Evolutionary conservation across 1,139 yeast species (phyloP).

Genomic region (Suhomyces chickasaworum): DNA sequence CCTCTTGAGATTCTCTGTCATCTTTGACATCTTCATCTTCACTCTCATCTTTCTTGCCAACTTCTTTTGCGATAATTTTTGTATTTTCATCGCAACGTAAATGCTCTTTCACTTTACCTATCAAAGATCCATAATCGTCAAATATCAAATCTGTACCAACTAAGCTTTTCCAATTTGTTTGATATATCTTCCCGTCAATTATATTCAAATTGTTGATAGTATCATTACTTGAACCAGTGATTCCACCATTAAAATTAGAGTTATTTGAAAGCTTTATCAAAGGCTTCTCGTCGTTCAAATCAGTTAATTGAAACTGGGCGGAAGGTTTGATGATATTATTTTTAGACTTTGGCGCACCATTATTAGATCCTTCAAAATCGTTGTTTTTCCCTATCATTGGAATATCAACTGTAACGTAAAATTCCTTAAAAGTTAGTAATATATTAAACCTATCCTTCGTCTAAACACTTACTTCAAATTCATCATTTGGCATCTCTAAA

Average conservation of each 20-base stretch:
- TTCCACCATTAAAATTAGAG: constrained; percentile 11
- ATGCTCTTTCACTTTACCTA: constrained; percentile 48
- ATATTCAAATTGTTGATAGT: constrained; percentile 34
- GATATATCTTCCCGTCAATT: constrained; percentile 55
- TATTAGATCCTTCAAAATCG: constrained; percentile 17
- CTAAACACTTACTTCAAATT: constrained; percentile 41
- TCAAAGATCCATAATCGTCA: constrained; percentile 57
- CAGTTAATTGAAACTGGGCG: constrained; percentile 45
- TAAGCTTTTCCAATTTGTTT: constrained; percentile 75
- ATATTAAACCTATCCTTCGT: constrained; percentile 7
- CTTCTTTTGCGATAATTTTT: constrained; percentile 25
- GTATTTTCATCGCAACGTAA: constrained; percentile 34
- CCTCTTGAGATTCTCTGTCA: constrained; percentile 12
- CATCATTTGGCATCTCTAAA: constrained; percentile 23
- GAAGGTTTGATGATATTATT: constrained; percentile 38
- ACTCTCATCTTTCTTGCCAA: constrained; percentile 16
- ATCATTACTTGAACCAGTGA: constrained; percentile 11
- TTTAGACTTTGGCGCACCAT: constrained; percentile 18
- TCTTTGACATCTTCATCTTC: constrained; percentile 18
- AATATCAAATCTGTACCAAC: constrained; percentile 81
- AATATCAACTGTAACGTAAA: constrained; percentile 46
- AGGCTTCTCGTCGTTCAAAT: constrained; percentile 37
- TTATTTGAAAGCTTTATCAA: constrained; percentile 43
- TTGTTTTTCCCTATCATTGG: constrained; percentile 37
- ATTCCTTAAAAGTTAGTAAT: constrained; percentile 33